phyloP scores from a whole-genome alignment of 1,284 basidiomycete genomes.

The Neonothopanus nambi region DNA sequence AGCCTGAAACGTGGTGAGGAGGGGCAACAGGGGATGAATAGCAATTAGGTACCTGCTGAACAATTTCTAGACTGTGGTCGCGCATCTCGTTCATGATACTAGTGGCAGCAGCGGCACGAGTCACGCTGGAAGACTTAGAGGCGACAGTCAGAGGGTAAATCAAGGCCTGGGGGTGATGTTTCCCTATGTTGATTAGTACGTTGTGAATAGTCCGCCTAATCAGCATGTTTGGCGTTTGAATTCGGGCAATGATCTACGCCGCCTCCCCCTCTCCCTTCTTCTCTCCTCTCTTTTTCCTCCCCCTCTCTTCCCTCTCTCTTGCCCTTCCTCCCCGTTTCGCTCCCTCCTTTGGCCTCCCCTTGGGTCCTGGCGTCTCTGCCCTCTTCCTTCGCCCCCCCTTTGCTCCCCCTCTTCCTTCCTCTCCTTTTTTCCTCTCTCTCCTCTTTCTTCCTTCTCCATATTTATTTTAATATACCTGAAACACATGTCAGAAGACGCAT shows the following conservation, averaged over 20 bases:
- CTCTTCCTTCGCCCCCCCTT: slow-evolving; percentile 82
- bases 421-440: too few relatives aligned
- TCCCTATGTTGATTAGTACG: slow-evolving; percentile 91
- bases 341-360: slow-evolving; percentile 88
- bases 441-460: too few relatives aligned
- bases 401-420: too few relatives aligned
- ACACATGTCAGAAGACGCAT: not conserved
- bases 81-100: slow-evolving; percentile 93
- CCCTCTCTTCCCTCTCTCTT: too few relatives aligned
- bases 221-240: slow-evolving; percentile 90
- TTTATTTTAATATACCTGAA: slow-evolving; percentile 93
- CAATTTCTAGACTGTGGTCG: slow-evolving; percentile 88
- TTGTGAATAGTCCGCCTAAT: slow-evolving; percentile 91
- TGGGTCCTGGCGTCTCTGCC: slow-evolving; percentile 89
- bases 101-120: slow-evolving; percentile 83
- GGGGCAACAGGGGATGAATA: not conserved
- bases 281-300: too few relatives aligned
- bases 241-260: slow-evolving; percentile 98
- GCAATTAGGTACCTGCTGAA: slow-evolving; percentile 70
- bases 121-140: slow-evolving; percentile 89
- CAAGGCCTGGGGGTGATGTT: slow-evolving; percentile 95
- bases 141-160: slow-evolving; percentile 99
- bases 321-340: too few relatives aligned
- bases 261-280: too few relatives aligned
- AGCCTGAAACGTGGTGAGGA: slow-evolving; percentile 53